Base-by-base conservation (phyloP, 2,329 filamentous ascomycete genomes). In the Boeremia exigua region DNA sequence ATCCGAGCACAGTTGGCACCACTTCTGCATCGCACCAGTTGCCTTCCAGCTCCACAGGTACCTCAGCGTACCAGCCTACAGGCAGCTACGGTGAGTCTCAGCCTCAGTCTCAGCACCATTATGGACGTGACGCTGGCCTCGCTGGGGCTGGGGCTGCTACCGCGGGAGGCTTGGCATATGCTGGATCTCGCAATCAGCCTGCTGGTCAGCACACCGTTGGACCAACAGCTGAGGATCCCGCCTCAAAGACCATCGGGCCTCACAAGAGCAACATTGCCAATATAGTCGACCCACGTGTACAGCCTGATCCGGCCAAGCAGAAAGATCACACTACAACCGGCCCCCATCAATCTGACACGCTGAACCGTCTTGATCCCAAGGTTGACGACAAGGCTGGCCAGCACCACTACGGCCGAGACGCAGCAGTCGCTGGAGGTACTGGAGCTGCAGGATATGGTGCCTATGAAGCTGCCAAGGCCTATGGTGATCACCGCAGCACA, bases 181-280 rank as follows among this genome's bases (percentile, higher is more conserved):
- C 63, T 39, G 43, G 54, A 0, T 63, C 63, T 14, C 58, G 52
- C 37, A 59, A 65, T 15, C 50, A 66, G 33, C 51, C 45, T 33
- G n/a, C 33, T 34, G 66, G 60, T 40, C 62, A 67, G 29, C 66
- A 64, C 14, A 57, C 62, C 7, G 51, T 67, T 30, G 61, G 59
- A 23, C 49, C 67, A 0, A 67, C 64, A 3, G 15, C 59, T 7
- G 61, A 66, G 28, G 68, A 67, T 47, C 68, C 67, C 9, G 67
- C 69, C 2, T 61, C 65, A 2, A 63, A 58, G 32, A 72, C 68
- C 10, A 59, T 70, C 15, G 71, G 69, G 2, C 70, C 70, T 10
- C 71, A 73, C 48, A 56, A 58, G 27, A 70, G 66, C 62, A 73
- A 72, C 48, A 50, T 73, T 37, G 69, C 67, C 3, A 75, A 74